phyloP scores from a whole-genome alignment of 352 stramenopile genomes.

The Plasmopara viticola region DNA sequence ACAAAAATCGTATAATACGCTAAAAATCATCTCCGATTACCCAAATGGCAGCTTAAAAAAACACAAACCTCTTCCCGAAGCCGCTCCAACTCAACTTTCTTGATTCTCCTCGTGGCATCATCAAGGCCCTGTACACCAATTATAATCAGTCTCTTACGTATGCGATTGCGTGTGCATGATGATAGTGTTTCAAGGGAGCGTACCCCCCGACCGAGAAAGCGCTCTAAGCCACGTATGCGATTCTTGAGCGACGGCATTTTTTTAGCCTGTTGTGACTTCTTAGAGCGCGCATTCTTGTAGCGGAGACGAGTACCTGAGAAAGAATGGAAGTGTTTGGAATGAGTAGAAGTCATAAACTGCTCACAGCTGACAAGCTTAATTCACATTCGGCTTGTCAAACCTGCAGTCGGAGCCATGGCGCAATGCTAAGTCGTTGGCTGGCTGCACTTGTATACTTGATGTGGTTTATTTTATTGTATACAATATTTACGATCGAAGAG shows the following conservation, averaged over 20 bases:
- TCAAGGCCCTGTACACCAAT: conserved; percentile 25
- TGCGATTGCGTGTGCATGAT: not conserved
- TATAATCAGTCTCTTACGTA: not conserved
- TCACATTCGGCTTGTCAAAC: conserved; percentile 12
- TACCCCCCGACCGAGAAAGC: conserved; percentile 69
- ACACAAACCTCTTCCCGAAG: conserved; percentile 35
- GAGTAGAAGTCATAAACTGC: not conserved
- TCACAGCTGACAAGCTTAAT: not conserved
- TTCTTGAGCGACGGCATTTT: conserved; percentile 82
- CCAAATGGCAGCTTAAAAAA: not conserved
- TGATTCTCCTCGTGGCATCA: conserved; percentile 35
- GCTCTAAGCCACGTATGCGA: conserved; percentile 70
- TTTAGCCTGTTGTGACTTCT: conserved; percentile 49
- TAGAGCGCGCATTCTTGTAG: conserved; percentile 52
- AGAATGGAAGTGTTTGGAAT: not conserved
- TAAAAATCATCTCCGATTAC: not conserved
- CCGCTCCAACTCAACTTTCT: conserved; percentile 46
- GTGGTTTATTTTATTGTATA: too few relatives aligned
- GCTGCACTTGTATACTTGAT: too few relatives aligned
- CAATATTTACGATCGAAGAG: too few relatives aligned
- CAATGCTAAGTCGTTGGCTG: not conserved
- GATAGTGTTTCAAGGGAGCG: too few relatives aligned
- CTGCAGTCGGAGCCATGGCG: conserved; percentile 50
- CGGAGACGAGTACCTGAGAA: conserved; percentile 58
- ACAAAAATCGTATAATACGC: not conserved